Evolutionary conservation across 306 rosid genomes (phyloP).

Genomic region (Mimosa bimucronata): DNA sequence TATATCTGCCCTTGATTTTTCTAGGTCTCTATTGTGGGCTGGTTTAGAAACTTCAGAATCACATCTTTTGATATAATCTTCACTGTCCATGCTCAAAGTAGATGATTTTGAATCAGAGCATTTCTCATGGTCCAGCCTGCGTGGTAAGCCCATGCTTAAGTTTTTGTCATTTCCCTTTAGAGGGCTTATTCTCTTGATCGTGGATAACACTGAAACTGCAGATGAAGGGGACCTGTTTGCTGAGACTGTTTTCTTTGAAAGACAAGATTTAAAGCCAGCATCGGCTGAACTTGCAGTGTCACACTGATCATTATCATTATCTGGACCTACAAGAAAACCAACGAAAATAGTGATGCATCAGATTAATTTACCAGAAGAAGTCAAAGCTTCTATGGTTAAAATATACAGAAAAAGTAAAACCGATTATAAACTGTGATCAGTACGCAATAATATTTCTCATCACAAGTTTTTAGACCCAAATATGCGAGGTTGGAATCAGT

Average conservation of each 20-base stretch:
- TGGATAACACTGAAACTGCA: conserved; percentile 48
- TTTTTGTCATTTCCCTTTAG: conserved; percentile 45
- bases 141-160: conserved; percentile 42
- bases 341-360: conserved; percentile 30
- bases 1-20: conserved; percentile 45
- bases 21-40: conserved; percentile 38
- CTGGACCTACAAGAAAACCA: conserved; percentile 46
- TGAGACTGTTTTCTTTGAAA: conserved; percentile 62
- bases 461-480: conserved; percentile 3
- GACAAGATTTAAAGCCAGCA: conserved; percentile 50
- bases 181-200: conserved; percentile 46
- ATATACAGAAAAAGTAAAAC: conserved; percentile 9
- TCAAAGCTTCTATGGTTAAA: not conserved
- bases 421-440: conserved; percentile 3
- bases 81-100: conserved; percentile 43
- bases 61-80: conserved; percentile 49
- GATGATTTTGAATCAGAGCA: conserved; percentile 50
- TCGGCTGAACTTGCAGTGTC: conserved; percentile 47
- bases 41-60: conserved; percentile 44
- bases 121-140: conserved; percentile 53
- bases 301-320: conserved; percentile 52
- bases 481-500: conserved; percentile 26
- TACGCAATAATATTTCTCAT: conserved; percentile 4
- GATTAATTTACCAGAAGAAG: conserved; percentile 20
- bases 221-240: conserved; percentile 69